Evolutionary conservation across 148 eudicot species (phyloP).

Genomic region (Rhododendron vialii): DNA sequence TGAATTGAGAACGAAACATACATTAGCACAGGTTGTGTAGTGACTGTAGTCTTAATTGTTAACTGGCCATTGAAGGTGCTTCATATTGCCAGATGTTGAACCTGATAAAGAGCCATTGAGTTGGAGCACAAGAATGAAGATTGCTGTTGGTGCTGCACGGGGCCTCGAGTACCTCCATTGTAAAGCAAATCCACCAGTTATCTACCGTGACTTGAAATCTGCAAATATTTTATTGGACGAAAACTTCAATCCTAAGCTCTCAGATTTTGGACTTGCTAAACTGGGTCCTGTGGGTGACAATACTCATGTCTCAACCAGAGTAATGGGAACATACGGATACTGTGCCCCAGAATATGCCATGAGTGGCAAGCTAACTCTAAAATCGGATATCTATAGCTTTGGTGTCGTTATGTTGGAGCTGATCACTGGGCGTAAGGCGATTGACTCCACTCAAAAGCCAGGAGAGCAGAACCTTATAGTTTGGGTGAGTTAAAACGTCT

Average conservation of each 20-base stretch:
- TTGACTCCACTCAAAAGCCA: constrained; percentile 35
- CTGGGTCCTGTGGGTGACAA: constrained; percentile 82
- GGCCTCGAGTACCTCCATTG: constrained; percentile 80
- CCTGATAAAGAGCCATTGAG: constrained; percentile 35
- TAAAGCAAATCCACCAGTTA: constrained; percentile 81
- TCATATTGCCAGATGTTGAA: constrained; percentile 26
- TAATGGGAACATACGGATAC: constrained; percentile 92
- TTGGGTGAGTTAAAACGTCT: constrained; percentile 52
- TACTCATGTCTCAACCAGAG: constrained; percentile 85
- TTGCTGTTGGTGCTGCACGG: constrained; percentile 83
- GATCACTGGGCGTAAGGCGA: constrained; percentile 68
- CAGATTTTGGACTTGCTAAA: constrained; percentile 92
- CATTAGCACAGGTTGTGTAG: background rate
- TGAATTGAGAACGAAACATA: background rate
- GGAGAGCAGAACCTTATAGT: constrained; percentile 60
- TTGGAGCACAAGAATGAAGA: constrained; percentile 75
- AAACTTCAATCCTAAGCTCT: constrained; percentile 68
- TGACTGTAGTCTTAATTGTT: background rate
- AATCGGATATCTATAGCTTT: constrained; percentile 85
- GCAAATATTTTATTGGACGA: constrained; percentile 78
- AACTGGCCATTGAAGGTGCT: background rate
- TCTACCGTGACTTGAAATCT: constrained; percentile 83
- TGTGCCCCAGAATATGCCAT: constrained; percentile 94
- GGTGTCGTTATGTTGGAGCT: constrained; percentile 84
- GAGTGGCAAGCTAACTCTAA: constrained; percentile 68